Conservation (phyloP, 371 early-diverging fungal species). For the Mucor mucedo region DNA sequence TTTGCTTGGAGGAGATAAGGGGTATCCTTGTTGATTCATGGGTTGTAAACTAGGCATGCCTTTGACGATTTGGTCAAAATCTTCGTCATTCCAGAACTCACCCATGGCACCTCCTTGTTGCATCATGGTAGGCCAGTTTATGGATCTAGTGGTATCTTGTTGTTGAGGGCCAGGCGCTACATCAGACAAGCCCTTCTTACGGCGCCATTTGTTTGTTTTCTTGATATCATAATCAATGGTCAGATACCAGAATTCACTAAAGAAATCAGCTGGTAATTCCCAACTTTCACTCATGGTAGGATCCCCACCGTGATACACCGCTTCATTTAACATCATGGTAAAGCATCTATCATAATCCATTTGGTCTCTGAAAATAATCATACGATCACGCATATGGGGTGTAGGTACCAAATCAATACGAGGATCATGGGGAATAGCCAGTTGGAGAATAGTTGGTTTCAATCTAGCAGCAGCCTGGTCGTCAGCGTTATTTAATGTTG, state of each 20-base stretch:
- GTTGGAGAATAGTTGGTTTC: constrained; percentile 46
- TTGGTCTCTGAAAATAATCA: constrained; percentile 62
- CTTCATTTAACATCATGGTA: constrained; percentile 51
- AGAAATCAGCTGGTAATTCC: constrained; percentile 61
- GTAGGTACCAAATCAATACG: constrained; percentile 65
- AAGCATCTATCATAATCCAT: constrained; percentile 67
- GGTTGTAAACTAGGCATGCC: constrained; percentile 20
- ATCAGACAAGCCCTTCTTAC: constrained; percentile 44
- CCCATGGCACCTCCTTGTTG: constrained; percentile 1
- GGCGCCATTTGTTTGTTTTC: constrained; percentile 46
- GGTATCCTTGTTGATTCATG: constrained; percentile 7
- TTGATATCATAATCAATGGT: constrained; percentile 41
- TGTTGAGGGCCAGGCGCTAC: constrained; percentile 17
- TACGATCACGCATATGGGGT: constrained; percentile 62
- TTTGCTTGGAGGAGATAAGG: constrained; percentile 6
- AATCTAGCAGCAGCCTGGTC: constrained; percentile 35
- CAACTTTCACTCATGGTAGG: constrained; percentile 58
- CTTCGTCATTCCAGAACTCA: constrained; percentile 16
- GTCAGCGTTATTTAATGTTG: constrained; percentile 27
- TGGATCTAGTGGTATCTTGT: not conserved
- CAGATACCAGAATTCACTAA: constrained; percentile 59
- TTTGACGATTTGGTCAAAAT: constrained; percentile 12
- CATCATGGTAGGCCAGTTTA: not conserved
- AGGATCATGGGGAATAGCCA: constrained; percentile 62
- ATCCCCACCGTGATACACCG: constrained; percentile 60